Percentiles rank a stretch among this genome's conserved stretches.
These are phyloP conservation scores for Dothideomycetes sp. DNA, from an alignment of 2,329 filamentous ascomycete genomes.

Conservation along the genomic window DNA sequence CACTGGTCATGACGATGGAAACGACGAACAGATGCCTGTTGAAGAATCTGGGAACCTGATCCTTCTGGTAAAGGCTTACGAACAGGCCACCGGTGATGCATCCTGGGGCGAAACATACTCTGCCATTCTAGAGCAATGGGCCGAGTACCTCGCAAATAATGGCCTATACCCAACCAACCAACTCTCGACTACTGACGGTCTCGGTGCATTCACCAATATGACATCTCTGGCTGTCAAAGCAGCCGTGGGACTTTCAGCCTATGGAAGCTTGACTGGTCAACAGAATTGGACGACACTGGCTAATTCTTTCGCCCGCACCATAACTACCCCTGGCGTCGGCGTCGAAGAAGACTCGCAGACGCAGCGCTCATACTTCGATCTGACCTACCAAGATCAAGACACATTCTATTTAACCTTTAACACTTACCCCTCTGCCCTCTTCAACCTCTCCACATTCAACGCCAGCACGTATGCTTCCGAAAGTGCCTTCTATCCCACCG, in stretches of 20 bases:
- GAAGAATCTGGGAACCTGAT: constrained; percentile 40
- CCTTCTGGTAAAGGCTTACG: constrained; percentile 40
- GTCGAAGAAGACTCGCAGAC: neutral
- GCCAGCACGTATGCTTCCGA: constrained; percentile 14
- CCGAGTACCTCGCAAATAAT: constrained; percentile 31
- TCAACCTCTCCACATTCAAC: constrained; percentile 31
- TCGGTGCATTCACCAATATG: constrained; percentile 30
- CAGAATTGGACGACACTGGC: constrained; percentile 26
- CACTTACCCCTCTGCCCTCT: constrained; percentile 33
- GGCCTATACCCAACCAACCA: constrained; percentile 28
- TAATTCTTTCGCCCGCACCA: constrained; percentile 21
- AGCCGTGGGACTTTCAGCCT: constrained; percentile 35
- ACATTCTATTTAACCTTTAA: constrained; percentile 1
- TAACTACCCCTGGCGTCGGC: constrained; percentile 8
- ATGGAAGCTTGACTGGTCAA: constrained; percentile 26
- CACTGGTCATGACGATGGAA: constrained; percentile 17
- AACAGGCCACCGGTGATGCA: constrained; percentile 26
- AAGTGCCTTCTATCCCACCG: constrained; percentile 23
- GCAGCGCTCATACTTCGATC: neutral
- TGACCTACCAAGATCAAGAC: neutral
- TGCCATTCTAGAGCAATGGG: constrained; percentile 19
- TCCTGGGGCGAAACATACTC: constrained; percentile 26
- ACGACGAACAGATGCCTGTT: constrained; percentile 27
- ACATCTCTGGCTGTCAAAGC: constrained; percentile 38
- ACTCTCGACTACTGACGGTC: constrained; percentile 32